Evolutionary conservation across 371 early-diverging fungal species (phyloP).

Genomic region (Mycotypha africana): DNA sequence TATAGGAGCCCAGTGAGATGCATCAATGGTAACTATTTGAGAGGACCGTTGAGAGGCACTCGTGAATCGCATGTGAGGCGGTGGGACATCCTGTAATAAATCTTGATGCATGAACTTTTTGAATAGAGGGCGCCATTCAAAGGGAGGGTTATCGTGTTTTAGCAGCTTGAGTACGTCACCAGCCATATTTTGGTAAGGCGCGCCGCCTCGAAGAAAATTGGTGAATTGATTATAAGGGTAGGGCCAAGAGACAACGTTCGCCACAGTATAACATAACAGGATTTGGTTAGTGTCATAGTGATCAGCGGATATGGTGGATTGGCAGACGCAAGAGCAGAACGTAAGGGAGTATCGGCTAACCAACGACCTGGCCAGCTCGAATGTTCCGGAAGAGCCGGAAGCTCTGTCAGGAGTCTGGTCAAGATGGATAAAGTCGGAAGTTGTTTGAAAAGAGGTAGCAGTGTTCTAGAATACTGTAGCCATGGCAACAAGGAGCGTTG

Average conservation of each 20-base stretch:
- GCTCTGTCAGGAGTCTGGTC: neutral
- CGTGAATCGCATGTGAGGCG: neutral
- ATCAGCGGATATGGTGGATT: neutral
- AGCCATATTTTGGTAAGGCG: neutral
- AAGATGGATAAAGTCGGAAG: no score
- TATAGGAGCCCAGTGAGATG: neutral
- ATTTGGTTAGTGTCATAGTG: neutral
- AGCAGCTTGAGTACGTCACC: neutral
- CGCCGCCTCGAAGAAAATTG: neutral
- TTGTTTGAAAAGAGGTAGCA: neutral
- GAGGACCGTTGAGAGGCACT: neutral
- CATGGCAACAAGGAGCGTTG: neutral
- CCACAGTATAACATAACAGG: neutral
- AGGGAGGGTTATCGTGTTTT: neutral
- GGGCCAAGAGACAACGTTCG: neutral
- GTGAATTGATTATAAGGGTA: no score
- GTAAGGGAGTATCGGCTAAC: neutral
- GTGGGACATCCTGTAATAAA: neutral
- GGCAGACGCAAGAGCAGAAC: no score
- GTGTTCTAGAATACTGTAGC: neutral
- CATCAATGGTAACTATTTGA: neutral
- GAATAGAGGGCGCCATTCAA: neutral
- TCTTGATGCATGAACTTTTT: neutral
- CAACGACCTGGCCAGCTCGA: no score
- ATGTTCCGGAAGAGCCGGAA: neutral